Evolutionary conservation across 345 rosid species (phyloP), one percentile per base, ranked within the genome.

Genomic region (Nasturtium officinale): DNA sequence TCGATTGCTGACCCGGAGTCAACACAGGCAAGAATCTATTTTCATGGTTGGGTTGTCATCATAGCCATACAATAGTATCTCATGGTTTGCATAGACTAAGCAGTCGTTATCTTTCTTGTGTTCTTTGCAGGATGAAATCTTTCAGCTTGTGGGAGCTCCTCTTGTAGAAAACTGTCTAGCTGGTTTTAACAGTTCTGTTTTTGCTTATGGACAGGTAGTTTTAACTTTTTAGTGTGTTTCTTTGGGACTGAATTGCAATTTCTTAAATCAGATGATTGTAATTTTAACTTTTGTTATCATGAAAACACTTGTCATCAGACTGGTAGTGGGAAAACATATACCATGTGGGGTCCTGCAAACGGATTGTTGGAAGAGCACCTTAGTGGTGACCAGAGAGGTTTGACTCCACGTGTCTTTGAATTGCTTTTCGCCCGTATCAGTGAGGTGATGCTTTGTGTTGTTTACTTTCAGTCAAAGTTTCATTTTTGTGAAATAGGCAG

Each of bases 341-440:
- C 98, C 5, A 92, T 95, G 84, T 95, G 98, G 99, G 99, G 98
- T 59, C 97, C 99, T 62, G 83, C 94, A 72, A 89, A 92, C 23
- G 92, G 90, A 40, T 79, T 92, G 75, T 78, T 74, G 73, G 92
- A 87, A 77, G 90, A 84, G 53, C 80, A 82, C 53, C 74, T 83
- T 59, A 85, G 80, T 3, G 74, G 86, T 77, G 96, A 85, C 64
- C 86, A 89, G 58, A 96, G 86, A 83, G 98, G 99, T 72, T 82
- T 95, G 74, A 90, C 98, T 48, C 97, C 99, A 25, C 94, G 96
- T 51, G 92, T 96, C 58, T 87, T 96, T 68, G 85, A 90, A 66
- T 69, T 76, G 69, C 96, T 92, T 69, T 92, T 96, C 75, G 73
- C 86, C 57, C 88, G 97, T 40, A 87, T 96, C 79, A 83, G 81